Conservation (phyloP, 768 basidiomycete species). For the Boletellus sp. region DNA sequence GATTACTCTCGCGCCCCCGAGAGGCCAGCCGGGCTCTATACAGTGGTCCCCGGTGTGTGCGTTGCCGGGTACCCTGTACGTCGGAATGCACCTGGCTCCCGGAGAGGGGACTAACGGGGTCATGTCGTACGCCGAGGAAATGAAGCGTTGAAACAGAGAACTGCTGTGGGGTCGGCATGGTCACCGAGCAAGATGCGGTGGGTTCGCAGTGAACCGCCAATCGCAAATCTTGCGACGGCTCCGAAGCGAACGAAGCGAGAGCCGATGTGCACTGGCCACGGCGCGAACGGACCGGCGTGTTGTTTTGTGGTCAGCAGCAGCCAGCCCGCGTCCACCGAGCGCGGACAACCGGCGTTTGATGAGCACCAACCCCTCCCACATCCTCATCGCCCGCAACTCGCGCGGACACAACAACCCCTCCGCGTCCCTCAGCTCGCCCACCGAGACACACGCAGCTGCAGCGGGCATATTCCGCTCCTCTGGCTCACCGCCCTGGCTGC, state of each 20-base stretch:
- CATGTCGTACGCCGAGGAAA: not conserved
- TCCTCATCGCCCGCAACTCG: conserved; percentile 84
- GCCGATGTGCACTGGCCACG: not conserved
- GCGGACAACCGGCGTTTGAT: conserved; percentile 3
- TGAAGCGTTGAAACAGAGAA: not conserved
- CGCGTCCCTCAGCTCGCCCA: conserved; percentile 78
- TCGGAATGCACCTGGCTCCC: no score
- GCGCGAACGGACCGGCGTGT: not conserved
- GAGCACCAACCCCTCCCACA: conserved; percentile 69
- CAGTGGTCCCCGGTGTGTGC: no score
- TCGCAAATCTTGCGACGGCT: not conserved
- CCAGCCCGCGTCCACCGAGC: no score
- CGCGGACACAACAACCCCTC: conserved; percentile 72
- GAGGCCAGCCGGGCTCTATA: no score
- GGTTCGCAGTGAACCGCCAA: not conserved
- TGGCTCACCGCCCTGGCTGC: conserved; percentile 74
- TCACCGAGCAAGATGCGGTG: not conserved
- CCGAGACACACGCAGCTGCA: conserved; percentile 85
- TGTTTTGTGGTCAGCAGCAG: not conserved
- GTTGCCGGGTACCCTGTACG: no score
- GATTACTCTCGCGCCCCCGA: no score
- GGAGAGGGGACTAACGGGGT: no score
- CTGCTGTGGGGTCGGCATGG: no score
- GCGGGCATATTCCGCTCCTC: conserved; percentile 81
- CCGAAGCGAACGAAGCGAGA: not conserved